A percentile compares a stretch with the other conserved stretches of the same genome.
Conservation (phyloP, 1,284 basidiomycete genomes). For the Ceratobasidium sp. region DNA sequence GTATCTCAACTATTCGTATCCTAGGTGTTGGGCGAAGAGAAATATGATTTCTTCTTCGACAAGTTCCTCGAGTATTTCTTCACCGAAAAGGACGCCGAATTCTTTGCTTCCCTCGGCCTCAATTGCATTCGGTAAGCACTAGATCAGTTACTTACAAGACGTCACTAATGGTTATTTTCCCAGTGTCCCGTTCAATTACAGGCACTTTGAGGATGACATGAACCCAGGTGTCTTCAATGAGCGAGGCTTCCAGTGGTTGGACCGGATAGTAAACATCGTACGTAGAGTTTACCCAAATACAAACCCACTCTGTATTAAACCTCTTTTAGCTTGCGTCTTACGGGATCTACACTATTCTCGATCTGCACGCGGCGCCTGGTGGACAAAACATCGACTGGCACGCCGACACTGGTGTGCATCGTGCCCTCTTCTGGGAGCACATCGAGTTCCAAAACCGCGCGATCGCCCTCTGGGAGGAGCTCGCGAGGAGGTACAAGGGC, state of each 20-base stretch:
- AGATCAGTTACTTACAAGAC: no score
- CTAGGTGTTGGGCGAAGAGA: constrained; percentile 58
- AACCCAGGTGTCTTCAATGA: constrained; percentile 63
- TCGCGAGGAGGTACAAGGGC: constrained; percentile 59
- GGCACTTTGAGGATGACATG: constrained; percentile 76
- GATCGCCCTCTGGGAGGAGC: constrained; percentile 59
- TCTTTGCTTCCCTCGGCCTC: constrained; percentile 57
- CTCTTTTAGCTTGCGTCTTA: constrained; percentile 66
- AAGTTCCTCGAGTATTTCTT: constrained; percentile 61
- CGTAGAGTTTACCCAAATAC: constrained; percentile 56
- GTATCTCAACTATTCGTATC: no score
- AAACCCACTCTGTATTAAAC: constrained; percentile 58
- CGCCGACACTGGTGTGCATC: constrained; percentile 51
- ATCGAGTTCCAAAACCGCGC: constrained; percentile 62
- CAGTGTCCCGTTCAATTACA: constrained; percentile 71
- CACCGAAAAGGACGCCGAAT: constrained; percentile 58
- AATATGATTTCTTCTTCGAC: constrained; percentile 62
- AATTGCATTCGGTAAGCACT: constrained; percentile 55
- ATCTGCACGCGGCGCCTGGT: constrained; percentile 64
- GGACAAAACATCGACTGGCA: constrained; percentile 53
- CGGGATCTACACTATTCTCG: constrained; percentile 69
- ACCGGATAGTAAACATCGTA: constrained; percentile 67
- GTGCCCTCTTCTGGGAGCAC: constrained; percentile 59
- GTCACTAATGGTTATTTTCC: constrained; percentile 75
- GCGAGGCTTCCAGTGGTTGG: constrained; percentile 73